Percentiles rank a stretch among this genome's conserved stretches.
Conservation (phyloP, 2,329 filamentous ascomycete genomes). For the Verticillium tricorpus region DNA sequence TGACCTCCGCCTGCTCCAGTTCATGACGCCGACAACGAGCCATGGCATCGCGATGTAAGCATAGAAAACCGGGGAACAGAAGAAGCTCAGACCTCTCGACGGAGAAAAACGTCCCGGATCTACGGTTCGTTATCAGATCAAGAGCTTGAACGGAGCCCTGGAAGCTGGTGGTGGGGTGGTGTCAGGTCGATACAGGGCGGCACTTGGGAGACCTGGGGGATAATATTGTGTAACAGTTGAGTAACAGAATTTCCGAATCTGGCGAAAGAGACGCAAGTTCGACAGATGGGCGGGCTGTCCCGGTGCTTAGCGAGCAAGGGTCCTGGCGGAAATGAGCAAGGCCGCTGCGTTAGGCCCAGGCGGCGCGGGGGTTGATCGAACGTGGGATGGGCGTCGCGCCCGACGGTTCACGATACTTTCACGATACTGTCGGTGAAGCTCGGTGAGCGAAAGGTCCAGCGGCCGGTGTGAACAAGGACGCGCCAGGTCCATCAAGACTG, state of each 20-base stretch:
- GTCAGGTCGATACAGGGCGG: background rate
- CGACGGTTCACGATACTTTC: background rate
- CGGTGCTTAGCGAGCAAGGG: background rate
- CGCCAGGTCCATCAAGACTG: background rate
- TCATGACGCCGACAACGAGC: background rate
- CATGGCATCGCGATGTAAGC: background rate
- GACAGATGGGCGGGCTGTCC: background rate
- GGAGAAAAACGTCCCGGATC: background rate
- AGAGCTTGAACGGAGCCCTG: background rate
- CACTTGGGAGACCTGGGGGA: background rate
- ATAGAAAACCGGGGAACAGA: background rate
- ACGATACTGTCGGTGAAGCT: background rate
- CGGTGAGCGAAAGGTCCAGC: background rate
- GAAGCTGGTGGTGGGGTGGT: background rate
- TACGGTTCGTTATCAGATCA: background rate
- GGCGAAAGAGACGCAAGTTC: background rate
- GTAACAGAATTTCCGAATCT: background rate
- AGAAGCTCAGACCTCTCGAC: background rate
- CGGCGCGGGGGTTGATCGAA: background rate
- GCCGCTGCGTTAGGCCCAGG: background rate
- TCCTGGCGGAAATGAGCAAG: background rate
- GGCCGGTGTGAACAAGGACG: background rate
- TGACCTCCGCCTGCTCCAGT: background rate
- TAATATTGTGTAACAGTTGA: background rate
- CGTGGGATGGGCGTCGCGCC: background rate